Evolutionary conservation across 2,329 filamentous ascomycete genomes (phyloP), one percentile per base, ranked within the genome.

Genomic region (Neonectria hederae): DNA sequence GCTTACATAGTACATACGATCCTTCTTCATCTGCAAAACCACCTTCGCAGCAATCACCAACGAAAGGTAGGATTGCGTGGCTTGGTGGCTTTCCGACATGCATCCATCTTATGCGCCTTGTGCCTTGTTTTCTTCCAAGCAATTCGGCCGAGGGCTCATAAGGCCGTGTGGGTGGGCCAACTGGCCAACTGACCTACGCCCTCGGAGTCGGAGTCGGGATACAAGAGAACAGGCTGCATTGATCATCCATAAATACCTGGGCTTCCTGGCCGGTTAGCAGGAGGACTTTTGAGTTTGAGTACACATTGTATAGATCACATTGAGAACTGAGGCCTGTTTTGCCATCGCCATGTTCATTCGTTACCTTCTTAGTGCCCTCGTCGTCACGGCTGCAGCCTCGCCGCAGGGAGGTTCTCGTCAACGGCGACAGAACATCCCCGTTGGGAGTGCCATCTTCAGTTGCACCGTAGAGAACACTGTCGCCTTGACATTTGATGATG

Each of bases 401-500:
- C 43, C 54, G 2, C 7, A 13, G 21, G 17, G 7, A 1, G 19
- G 4, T 35, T 4, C 35, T 5, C 30, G 30, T 9, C 46, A 54
- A 11, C 38, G 28, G 32, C 26, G 56, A 11, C 53, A 61, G 52
- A 42, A 30, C 5, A 30, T 69, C 21, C 65, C 62, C 2, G 43
- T 63, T n/a, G 71, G 68, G n/a, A 56, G 45, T 19, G 32, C 63
- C 22, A 73, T 74, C 32, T 60, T 52, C 6, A 69, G 54, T 14
- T 76, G 75, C 62, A 75, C 71, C 8, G 59, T 61, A 13, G 66
- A 71, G 1, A 67, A 65, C 26, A 72, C 70, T 5, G 67, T 77
- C 30, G 79, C 80, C 6, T 72, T 82, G 40, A 80, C 79, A 4
- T 81, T 76, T 64, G 80, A 82, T 57, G 80, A 82, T 40, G 79